phyloP scores from a whole-genome alignment of 305 asterid species.

The Fraxinus latifolia region DNA sequence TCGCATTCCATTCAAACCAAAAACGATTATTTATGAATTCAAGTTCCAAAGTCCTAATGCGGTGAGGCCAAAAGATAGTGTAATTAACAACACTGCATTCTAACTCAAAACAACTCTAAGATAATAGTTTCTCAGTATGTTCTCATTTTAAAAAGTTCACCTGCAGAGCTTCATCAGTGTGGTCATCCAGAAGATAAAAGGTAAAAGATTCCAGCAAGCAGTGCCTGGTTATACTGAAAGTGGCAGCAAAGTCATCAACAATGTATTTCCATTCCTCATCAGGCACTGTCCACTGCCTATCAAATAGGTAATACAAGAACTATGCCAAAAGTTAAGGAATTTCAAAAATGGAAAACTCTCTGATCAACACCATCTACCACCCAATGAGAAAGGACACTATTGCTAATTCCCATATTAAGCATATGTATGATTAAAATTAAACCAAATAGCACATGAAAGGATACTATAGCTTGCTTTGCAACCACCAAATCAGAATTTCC shows the following conservation, averaged over 20 bases:
- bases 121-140: background rate
- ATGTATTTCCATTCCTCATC: conserved; percentile 63
- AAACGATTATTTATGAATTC: background rate
- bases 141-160: conserved; percentile 32
- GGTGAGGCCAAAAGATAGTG: background rate
- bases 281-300: conserved; percentile 80
- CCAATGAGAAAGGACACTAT: background rate
- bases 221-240: conserved; percentile 72
- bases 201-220: conserved; percentile 80
- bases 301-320: conserved; percentile 91
- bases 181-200: conserved; percentile 90
- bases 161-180: conserved; percentile 74
- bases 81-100: conserved; percentile 1
- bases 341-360: conserved; percentile 18
- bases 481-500: conserved; percentile 88
- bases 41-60: background rate
- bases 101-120: conserved; percentile 11
- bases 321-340: conserved; percentile 51
- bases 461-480: conserved; percentile 95
- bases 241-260: conserved; percentile 84
- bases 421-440: conserved; percentile 2
- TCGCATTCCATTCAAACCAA: background rate
- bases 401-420: background rate
- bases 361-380: background rate
- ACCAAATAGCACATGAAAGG: conserved; percentile 32